Evolutionary conservation across 2,329 filamentous ascomycete species (phyloP), one percentile per base, ranked within the genome.

Genomic region (Colletotrichum lupini): DNA sequence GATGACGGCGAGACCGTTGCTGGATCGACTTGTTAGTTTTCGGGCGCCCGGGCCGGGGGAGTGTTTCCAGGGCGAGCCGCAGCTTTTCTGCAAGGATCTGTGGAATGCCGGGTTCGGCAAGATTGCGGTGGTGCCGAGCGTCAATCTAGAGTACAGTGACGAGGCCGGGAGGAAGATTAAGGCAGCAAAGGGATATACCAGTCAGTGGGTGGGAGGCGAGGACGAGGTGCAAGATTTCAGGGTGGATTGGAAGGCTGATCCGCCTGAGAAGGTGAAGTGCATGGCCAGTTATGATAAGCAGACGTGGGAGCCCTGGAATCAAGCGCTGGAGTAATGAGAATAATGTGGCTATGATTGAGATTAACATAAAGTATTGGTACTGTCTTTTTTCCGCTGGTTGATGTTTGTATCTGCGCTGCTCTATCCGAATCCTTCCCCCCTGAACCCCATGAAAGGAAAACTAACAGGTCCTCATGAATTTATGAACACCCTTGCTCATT

Each of bases 11-110:
- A 79, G 80, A 53, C 87, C 88, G 0, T 77, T 91, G 9, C 70
- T 89, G 4, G 79, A 83, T 16, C 76, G 80, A 0, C 81, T 80
- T 11, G 77, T 90, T 2, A 74, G 77, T 6, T 91, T 91, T 76
- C 83, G 89, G 1, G 76, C 76, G 1, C 76, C 67, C 24, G 53
- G 64, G 8, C 24, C 76, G 16, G 81, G 78, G 5, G 89, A 91
- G 77, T 91, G 89, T 69, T 81, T 78, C 12, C 85, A 87, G 74
- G 88, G 88, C 3, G 89, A 91, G 77, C 87, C 89, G 1, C 84
- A 85, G 67, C 77, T 90, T 12, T 87, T 91, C 56, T 88, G 87
- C 74, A 91, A 90, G 71, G 89, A 91, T 74, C 68, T 91, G 76
- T 91, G 89, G 87, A 82, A 76, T 16, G 75, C 78, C 5, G 87